Evolutionary conservation across 2,329 filamentous ascomycete genomes (phyloP).

Genomic region (Apiospora saccharicola): DNA sequence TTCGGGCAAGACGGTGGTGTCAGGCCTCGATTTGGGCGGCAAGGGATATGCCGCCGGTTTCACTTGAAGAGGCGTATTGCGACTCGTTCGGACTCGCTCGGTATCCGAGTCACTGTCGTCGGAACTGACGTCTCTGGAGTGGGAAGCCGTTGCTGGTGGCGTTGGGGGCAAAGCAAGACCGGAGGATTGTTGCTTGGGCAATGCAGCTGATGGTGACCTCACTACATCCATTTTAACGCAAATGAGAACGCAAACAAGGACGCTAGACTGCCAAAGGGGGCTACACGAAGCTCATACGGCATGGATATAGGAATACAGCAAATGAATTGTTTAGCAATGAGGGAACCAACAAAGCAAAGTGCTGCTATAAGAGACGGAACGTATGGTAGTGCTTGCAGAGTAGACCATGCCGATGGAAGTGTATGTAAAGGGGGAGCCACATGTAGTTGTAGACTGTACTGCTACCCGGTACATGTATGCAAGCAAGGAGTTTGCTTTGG

Average conservation of each 20-base stretch:
- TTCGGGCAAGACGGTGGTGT: constrained; percentile 71
- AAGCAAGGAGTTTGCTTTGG: constrained; percentile 1
- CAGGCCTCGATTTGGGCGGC: constrained; percentile 66
- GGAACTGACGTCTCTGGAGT: constrained; percentile 24
- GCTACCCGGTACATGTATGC: neutral
- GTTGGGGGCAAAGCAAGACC: constrained; percentile 13
- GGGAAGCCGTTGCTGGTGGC: constrained; percentile 20
- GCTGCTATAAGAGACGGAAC: neutral
- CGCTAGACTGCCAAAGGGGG: neutral
- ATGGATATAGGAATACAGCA: neutral
- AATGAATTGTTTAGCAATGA: neutral
- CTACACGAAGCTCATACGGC: neutral
- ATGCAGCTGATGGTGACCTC: neutral
- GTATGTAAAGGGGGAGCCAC: constrained; percentile 3
- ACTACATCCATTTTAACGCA: constrained; percentile 19
- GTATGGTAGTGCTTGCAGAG: neutral
- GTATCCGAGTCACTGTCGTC: constrained; percentile 18
- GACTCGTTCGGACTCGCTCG: constrained; percentile 13
- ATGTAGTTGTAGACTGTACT: neutral
- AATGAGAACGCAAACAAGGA: neutral
- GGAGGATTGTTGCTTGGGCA: neutral
- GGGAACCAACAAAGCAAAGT: neutral
- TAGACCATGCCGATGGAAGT: neutral
- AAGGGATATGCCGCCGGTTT: constrained; percentile 61
- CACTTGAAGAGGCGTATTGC: constrained; percentile 31